A percentile compares a stretch with the other conserved stretches of the same genome.
Evolutionary conservation across 495 filamentous ascomycete species (phyloP).

Genomic region (Chaetomidium leptoderma): DNA sequence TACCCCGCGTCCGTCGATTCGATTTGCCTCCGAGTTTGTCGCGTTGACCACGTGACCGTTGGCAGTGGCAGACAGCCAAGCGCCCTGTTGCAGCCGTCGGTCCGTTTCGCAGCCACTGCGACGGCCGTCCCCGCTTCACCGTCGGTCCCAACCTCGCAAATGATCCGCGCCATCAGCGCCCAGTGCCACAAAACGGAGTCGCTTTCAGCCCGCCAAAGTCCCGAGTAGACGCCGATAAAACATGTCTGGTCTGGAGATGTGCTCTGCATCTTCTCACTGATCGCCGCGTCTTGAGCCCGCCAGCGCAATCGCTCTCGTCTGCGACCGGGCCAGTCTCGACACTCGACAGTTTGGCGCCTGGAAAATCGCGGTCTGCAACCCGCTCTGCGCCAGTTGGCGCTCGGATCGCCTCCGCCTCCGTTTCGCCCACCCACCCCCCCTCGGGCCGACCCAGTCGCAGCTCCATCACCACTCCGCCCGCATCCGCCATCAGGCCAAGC

Average conservation of each 20-base stretch:
- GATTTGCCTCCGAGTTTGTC: too few species aligned
- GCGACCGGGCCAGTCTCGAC: not conserved
- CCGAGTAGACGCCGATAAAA: not conserved
- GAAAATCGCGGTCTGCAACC: not conserved
- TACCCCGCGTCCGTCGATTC: not conserved
- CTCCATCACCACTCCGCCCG: conserved; percentile 11
- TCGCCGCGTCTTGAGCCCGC: not conserved
- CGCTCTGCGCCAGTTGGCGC: not conserved
- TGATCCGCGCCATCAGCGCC: conserved; percentile 3
- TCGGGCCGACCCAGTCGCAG: conserved; percentile 5
- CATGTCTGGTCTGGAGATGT: not conserved
- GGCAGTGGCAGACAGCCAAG: not conserved
- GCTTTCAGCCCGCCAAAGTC: not conserved
- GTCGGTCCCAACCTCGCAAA: conserved; percentile 10
- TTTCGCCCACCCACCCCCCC: conserved; percentile 10
- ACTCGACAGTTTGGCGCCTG: not conserved
- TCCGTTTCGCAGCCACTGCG: conserved; percentile 8
- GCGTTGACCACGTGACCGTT: conserved; percentile 1
- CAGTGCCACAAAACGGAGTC: conserved; percentile 14
- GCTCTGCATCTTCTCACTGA: not conserved
- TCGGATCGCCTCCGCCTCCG: conserved; percentile 19
- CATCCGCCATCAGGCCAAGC: not conserved
- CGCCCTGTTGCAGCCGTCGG: not conserved
- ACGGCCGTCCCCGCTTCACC: conserved; percentile 13
- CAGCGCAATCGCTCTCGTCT: not conserved